Evolutionary conservation across 805 yeast genomes (phyloP), one percentile per base, ranked within the genome.

Genomic region (Candida awuae): DNA sequence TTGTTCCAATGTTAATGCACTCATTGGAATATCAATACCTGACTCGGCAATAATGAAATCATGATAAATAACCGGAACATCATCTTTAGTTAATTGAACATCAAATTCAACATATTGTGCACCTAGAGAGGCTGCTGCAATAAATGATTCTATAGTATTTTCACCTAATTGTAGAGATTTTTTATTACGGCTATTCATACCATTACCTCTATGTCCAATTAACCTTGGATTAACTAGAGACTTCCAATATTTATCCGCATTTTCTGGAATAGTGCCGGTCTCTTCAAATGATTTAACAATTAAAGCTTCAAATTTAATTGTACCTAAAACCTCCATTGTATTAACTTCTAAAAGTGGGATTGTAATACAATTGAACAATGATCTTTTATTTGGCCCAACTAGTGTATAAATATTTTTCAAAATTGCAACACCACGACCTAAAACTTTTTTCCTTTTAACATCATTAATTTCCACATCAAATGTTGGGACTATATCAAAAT

Each of bases 91-190:
- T 49, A 90, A 66, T 56, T 90, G 97, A 33, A 90, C 97, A 61
- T 90, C 97, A 57, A 90, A 90, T 61, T 90, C 97, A 37, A 90
- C 97, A 54, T 90, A 90, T 3, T 94, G 81, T 1, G 97, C 97
- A 29, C 97, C 97, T 48, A 90, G 66, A 2, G 94, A 86, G 0
- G 97, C 95, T 0, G 97, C 97, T 10, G 95, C 94, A 55, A 90
- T 83, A 52, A 90, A 90, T 0, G 95, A 84, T 52, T 90, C 96
- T 16, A 90, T 82, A 0, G 97, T 90, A 58, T 90, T 90, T 54
- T 90, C 97, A 30, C 97, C 97, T 44, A 90, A 69, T 60, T 90
- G 97, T 53, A 90, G 69, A 4, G 95, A 83, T 45, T 75, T 79
- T 34, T 80, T 71, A 31, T 72, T 71, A 41, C 77, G 70, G 37